Evolutionary conservation across 495 filamentous ascomycete species (phyloP), one percentile per base, ranked within the genome.

Genomic region (Parathielavia hyrcaniae): DNA sequence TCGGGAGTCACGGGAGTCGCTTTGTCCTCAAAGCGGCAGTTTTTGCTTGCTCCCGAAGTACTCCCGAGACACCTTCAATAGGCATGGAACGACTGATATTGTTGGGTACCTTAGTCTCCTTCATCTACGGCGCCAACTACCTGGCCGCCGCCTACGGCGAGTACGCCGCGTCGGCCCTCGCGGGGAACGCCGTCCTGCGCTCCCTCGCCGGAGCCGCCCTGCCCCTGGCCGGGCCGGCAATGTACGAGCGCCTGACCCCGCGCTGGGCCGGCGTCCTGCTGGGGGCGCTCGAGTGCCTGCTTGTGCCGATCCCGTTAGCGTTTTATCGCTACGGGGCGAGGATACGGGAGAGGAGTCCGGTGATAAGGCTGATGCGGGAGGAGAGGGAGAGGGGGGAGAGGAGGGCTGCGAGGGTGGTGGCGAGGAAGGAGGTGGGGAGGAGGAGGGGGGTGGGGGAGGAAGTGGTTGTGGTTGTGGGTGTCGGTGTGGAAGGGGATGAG

Each of bases 111-210:
- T n/a, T n/a, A n/a, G n/a, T 83, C 4, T 81, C 85, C 52, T 95
- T 95, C 69, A 89, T 93, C 63, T 91, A 92, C 63, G 81, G 85
- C 0, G 79, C 75, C 14, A 91, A 88, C 59, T 95, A 95, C 65
- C 74, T 95, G 1, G 87, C 88, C 7, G 77, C 83, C 32, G 80
- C 81, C 16, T 95, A 95, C 65, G 89, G 86, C 34, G 81, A 89
- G 50, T 92, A 85, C 64, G 81, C 87, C 0, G 90, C 90, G 0
- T 85, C 81, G 14, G 89, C 89, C 0, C 68, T 93, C 35, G 89
- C 89, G 0, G 88, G 88, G 0, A 91, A 92, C 60, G 78, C 83
- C 0, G 84, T 93, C 6, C 73, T 86, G 22, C 75, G 89, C n/a
- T 83, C 76, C 49, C 23, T 78, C 4, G 66, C 90, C 23, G 90